Conservation (phyloP, 352 stramenopile genomes). For the Phytophthora fragariae region DNA sequence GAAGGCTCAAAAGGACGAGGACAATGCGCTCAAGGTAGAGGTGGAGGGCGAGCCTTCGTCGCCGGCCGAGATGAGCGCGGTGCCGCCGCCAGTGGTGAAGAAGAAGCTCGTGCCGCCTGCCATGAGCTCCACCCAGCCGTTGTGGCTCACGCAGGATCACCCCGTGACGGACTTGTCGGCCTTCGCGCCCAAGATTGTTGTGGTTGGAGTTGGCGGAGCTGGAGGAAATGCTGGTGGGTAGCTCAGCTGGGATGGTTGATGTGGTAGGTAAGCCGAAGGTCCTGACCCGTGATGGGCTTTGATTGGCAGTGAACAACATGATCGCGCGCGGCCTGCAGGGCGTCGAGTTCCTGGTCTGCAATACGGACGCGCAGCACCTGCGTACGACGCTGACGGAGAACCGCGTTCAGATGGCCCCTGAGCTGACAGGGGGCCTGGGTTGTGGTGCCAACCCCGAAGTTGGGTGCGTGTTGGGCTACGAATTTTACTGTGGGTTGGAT, state of each 20-base stretch:
- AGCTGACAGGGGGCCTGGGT: constrained; percentile 84
- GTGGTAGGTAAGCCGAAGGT: background rate
- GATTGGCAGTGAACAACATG: constrained; percentile 87
- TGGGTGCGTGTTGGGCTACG: constrained; percentile 43
- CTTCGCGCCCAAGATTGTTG: constrained; percentile 89
- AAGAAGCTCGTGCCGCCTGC: constrained; percentile 51
- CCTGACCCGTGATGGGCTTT: background rate
- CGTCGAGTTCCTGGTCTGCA: constrained; percentile 92
- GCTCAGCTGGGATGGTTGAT: background rate
- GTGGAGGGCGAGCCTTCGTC: constrained; percentile 5
- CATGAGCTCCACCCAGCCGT: constrained; percentile 68
- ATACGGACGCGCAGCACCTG: constrained; percentile 92
- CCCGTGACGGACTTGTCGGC: constrained; percentile 67
- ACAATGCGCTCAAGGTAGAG: constrained; percentile 18
- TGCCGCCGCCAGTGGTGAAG: constrained; percentile 17
- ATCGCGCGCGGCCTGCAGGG: constrained; percentile 84
- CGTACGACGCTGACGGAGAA: constrained; percentile 92
- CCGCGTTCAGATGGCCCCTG: constrained; percentile 89
- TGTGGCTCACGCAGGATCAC: constrained; percentile 80
- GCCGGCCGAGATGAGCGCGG: constrained; percentile 12
- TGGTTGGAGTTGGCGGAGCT: constrained; percentile 88
- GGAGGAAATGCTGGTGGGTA: constrained; percentile 84
- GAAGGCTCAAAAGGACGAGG: constrained; percentile 55
- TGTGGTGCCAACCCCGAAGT: constrained; percentile 87
- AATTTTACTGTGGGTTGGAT: background rate